phyloP scores from a whole-genome alignment of 305 asterid species.

The Rubia peregrina region DNA sequence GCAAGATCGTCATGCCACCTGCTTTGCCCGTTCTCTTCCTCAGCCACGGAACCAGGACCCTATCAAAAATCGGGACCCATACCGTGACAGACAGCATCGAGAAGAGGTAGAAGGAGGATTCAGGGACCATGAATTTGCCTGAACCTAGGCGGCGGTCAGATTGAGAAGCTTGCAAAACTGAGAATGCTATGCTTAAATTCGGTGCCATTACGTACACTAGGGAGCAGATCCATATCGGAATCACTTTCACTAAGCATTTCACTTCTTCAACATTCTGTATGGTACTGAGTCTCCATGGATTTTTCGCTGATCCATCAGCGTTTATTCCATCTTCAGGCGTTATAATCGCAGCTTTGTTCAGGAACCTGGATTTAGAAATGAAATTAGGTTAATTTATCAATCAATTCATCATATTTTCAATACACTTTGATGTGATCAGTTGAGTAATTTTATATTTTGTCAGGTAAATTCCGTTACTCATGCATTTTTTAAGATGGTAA shows the following conservation, averaged over 20 bases:
- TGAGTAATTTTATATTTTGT: no score
- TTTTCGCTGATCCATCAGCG: constrained; percentile 40
- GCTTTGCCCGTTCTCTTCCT: constrained; percentile 17
- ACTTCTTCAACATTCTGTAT: constrained; percentile 54
- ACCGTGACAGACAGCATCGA: constrained; percentile 33
- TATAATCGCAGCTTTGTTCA: constrained; percentile 53
- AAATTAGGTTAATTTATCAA: no score
- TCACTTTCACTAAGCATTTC: constrained; percentile 37
- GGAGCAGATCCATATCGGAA: constrained; percentile 44
- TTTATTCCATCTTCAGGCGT: constrained; percentile 35
- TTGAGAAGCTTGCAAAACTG: constrained; percentile 49
- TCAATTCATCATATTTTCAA: no score
- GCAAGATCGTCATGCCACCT: constrained; percentile 30
- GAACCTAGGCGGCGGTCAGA: constrained; percentile 34
- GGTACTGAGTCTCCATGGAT: constrained; percentile 50
- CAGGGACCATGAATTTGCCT: constrained; percentile 33
- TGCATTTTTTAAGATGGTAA: no score
- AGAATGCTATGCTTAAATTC: background rate
- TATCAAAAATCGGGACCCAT: constrained; percentile 43
- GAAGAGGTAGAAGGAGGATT: constrained; percentile 42
- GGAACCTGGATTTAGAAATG: constrained; percentile 29
- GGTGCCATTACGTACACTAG: no score
- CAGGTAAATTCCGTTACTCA: no score
- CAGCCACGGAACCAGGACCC: constrained; percentile 29
- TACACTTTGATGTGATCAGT: no score